Base-by-base conservation (phyloP, 305 asterid species). In the Galium porrigens region DNA sequence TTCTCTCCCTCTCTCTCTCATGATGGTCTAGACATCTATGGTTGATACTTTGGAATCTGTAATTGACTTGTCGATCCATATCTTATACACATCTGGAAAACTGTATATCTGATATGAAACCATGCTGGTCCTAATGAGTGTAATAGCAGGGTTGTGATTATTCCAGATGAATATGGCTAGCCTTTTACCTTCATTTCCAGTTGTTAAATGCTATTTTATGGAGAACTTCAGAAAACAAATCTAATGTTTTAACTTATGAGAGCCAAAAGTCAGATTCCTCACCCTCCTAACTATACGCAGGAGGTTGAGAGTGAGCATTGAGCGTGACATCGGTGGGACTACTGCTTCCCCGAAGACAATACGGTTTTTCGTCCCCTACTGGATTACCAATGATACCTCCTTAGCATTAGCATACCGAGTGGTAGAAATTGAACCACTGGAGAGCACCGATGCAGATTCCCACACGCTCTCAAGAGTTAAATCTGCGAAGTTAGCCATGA, bases 341-440 rank as follows among this genome's bases (percentile, higher is more conserved):
- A 77, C 88, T 53, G 94, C 97, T 80, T 80, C 97, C 68, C 95
- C 95, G 27, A 94, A 94, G 83, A 90, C 86, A 76, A 80, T 94
- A 63, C 82, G 96, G 79, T 85, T 94, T 75, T 94, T 87, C 77
- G 97, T 94, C 71, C 99, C 97, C n/a, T 94, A 94, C 75, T 94
- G 99, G 97, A 86, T 94, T 79, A 82, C 76, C 75, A 94, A 94
- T 55, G 95, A 85, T 36, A 75, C 94, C 63, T 87, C 79, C 79
- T 83, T 94, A 77, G 69, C 83, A 30, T 79, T 94, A 80, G 82
- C 95, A 71, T 94, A 86, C 80, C 85, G 87, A 74, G 95, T 94
- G 77, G 92, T 94, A 78, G 99, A 94, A 80, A 90, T 88, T 70
- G 99, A 94, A 78, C 87, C 92, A 12, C 66, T 77, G 63, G 97